Evolutionary conservation across 75 land plant genomes (phyloP).

Genomic region (Isoetes taiwanensis): DNA sequence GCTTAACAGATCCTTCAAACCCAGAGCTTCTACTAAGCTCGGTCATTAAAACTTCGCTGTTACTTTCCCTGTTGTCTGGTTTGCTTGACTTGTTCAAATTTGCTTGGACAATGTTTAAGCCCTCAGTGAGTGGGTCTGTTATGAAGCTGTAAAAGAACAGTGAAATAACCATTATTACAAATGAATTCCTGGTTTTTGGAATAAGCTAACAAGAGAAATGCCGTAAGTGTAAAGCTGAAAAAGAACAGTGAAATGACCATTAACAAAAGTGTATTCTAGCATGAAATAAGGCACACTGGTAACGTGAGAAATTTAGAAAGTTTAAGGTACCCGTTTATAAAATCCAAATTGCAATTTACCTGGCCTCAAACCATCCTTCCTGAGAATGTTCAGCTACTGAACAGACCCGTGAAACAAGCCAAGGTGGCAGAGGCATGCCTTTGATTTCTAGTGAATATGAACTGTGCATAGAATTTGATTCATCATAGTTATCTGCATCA

Average conservation of each 20-base stretch:
- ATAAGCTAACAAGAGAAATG: background rate
- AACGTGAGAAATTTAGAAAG: background rate
- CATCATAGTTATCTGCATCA: constrained; percentile 18
- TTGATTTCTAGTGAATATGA: constrained; percentile 58
- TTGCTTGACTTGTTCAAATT: background rate
- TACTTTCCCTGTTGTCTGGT: too few relatives aligned
- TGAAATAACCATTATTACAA: background rate
- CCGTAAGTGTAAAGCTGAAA: background rate
- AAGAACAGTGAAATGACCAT: background rate
- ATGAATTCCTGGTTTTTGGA: background rate
- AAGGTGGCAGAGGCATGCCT: constrained; percentile 60
- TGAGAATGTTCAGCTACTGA: constrained; percentile 31
- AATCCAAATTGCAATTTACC: constrained; percentile 24
- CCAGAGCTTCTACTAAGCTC: too few relatives aligned
- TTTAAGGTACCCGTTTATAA: background rate
- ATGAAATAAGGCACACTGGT: background rate
- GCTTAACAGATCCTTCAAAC: too few relatives aligned
- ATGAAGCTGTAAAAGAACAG: constrained; percentile 38
- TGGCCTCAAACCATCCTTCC: constrained; percentile 42
- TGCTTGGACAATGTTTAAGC: constrained; percentile 48
- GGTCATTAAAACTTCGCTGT: too few relatives aligned
- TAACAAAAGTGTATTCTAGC: background rate
- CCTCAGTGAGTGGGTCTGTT: constrained; percentile 41
- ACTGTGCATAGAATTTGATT: constrained; percentile 10
- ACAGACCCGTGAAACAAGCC: constrained; percentile 56